Percentiles rank a stretch among this genome's conserved stretches.
Conservation (phyloP, 768 basidiomycete species). For the Ramaria rubella region DNA sequence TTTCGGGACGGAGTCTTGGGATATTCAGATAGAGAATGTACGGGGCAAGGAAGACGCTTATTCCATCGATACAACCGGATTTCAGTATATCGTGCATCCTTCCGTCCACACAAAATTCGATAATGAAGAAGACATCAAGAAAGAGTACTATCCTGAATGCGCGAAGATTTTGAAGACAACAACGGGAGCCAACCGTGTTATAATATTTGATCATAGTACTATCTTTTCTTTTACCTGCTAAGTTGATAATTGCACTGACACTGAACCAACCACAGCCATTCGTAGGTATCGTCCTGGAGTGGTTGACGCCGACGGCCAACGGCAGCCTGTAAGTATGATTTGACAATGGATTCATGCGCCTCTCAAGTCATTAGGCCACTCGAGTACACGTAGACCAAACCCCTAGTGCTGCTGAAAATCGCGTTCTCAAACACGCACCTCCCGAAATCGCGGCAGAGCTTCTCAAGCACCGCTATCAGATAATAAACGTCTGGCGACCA, state of each 20-base stretch:
- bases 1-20: too few relatives aligned
- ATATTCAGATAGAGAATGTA: slow-evolving; percentile 25
- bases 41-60: slow-evolving; percentile 29
- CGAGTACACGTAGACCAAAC: slow-evolving; percentile 44
- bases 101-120: slow-evolving; percentile 21
- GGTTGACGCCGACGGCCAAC: slow-evolving; percentile 31
- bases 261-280: slow-evolving; percentile 38
- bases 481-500: slow-evolving; percentile 51
- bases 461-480: slow-evolving; percentile 41
- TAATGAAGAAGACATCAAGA: slow-evolving; percentile 30
- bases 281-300: slow-evolving; percentile 36
- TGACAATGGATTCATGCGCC: slow-evolving; percentile 8
- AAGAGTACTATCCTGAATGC: slow-evolving; percentile 36
- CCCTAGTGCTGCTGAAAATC: slow-evolving; percentile 29
- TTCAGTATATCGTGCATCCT: slow-evolving; percentile 31
- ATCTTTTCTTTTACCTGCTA: slow-evolving; percentile 7
- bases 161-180: slow-evolving; percentile 31
- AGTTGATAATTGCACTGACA: not conserved
- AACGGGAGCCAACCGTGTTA: slow-evolving; percentile 33
- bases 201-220: slow-evolving; percentile 40
- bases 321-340: slow-evolving; percentile 30
- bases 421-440: slow-evolving; percentile 40
- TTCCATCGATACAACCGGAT: slow-evolving; percentile 35
- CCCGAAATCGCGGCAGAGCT: slow-evolving; percentile 32
- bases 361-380: slow-evolving; percentile 19